A percentile compares a stretch with the other conserved stretches of the same genome.
Evolutionary conservation across 495 filamentous ascomycete species (phyloP).

Genomic region (Ramalina intermedia): DNA sequence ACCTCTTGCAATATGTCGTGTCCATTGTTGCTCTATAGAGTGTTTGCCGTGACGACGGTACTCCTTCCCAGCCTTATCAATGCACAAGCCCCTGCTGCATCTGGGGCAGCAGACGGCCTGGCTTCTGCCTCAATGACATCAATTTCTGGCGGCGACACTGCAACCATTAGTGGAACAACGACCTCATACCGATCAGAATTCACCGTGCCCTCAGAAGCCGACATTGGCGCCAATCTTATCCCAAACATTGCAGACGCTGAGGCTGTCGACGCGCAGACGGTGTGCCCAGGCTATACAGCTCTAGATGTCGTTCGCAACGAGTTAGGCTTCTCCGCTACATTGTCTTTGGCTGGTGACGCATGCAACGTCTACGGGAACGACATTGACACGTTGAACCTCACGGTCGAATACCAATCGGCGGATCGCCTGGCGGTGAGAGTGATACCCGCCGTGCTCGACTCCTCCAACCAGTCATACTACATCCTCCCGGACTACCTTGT

Average conservation of each 20-base stretch:
- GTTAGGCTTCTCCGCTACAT: conserved; percentile 36
- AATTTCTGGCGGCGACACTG: background rate
- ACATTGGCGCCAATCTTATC: conserved; percentile 42
- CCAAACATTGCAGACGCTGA: conserved; percentile 61
- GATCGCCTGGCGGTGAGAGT: conserved; percentile 40
- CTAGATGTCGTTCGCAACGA: conserved; percentile 30
- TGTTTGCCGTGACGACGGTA: no score
- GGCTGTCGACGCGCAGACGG: conserved; percentile 54
- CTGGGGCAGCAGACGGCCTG: conserved; percentile 7
- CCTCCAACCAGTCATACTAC: conserved; percentile 54
- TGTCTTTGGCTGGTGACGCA: conserved; percentile 38
- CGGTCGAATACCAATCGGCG: conserved; percentile 41
- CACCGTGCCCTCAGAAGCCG: conserved; percentile 38
- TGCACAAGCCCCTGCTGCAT: conserved; percentile 1
- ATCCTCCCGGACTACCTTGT: conserved; percentile 49
- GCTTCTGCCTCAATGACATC: background rate
- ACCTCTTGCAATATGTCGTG: no score
- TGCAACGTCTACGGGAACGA: conserved; percentile 52
- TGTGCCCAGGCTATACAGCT: conserved; percentile 50
- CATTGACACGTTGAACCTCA: conserved; percentile 39
- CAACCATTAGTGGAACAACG: conserved; percentile 5
- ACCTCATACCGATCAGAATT: conserved; percentile 24
- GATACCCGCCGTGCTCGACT: conserved; percentile 44
- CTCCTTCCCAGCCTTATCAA: background rate
- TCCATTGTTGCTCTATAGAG: no score